Evolutionary conservation across 805 yeast genomes (phyloP), one percentile per base, ranked within the genome.

Genomic region (Candida ponderosae): DNA sequence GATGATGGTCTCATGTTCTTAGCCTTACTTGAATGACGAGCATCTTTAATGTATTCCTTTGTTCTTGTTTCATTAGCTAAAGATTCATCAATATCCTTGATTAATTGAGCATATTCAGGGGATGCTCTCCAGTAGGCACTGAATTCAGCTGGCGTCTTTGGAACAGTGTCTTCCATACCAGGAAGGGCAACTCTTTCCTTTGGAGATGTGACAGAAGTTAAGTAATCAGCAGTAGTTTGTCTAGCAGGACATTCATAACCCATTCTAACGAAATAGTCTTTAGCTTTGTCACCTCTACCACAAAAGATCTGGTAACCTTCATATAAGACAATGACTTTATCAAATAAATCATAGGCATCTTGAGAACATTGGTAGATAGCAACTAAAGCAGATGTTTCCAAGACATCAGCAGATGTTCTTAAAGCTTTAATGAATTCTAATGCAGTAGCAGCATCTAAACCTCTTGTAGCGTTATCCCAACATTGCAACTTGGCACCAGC

Each of bases 391-490:
- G 81, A 66, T n/a, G 68, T 63, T 13, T 68, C 65, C 32, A 65
- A 50, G 26, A 76, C 57, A 41, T 65, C 40, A 60, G 79, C 74
- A 18, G 70, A 60, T 4, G 75, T 65, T 50, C 70, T 72, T 44
- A 74, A 60, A 27, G 79, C 77, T 49, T 68, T 60, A 38, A 72
- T 67, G 41, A 74, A 74, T 48, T 74, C 79, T 44, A 72, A 58
- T 11, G 81, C 79, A 29, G 79, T 73, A 18, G 81, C 79, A 15
- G 81, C 65, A 61, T 75, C 81, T 54, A 75, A 65, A 45, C 81
- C 81, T 65, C 80, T 70, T 14, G 81, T 75, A n/a, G 80, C 72
- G 43, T 75, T 75, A 63, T 75, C 76, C 74, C 74, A 70, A 54
- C 74, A 69, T 46, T 67, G 72, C 30, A 70, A 45, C 40, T 59